phyloP scores from a whole-genome alignment of 139 green algal species.

The Pseudopediastrum boryanum region DNA sequence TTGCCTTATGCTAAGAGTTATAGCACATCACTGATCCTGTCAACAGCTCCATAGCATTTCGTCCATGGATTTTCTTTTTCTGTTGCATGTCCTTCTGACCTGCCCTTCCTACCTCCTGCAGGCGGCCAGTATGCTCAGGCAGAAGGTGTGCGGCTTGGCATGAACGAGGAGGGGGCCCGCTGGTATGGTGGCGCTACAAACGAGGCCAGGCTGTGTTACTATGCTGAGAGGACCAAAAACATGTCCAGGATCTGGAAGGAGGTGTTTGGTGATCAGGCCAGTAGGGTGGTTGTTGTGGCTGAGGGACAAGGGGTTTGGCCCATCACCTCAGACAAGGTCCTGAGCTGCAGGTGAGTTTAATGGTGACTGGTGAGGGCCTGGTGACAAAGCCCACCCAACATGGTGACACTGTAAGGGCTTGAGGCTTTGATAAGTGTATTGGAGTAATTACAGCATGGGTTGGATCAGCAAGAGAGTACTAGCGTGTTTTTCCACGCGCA shows the following conservation, averaged over 20 bases:
- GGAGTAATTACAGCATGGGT: too few species aligned
- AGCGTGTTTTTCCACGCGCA: too few species aligned
- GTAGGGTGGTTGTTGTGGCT: constrained; percentile 30
- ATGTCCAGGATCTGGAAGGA: constrained; percentile 35
- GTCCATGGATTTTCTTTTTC: too few species aligned
- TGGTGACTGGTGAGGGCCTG: too few species aligned
- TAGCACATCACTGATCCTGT: too few species aligned
- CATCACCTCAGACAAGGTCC: constrained; percentile 35
- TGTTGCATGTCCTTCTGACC: too few species aligned
- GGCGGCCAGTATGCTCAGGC: constrained; percentile 38
- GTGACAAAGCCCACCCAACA: too few species aligned
- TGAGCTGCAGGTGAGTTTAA: constrained; percentile 22
- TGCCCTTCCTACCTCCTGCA: too few species aligned
- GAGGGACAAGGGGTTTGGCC: constrained; percentile 37
- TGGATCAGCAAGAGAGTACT: too few species aligned
- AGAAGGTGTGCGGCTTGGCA: constrained; percentile 21
- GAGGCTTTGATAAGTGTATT: too few species aligned
- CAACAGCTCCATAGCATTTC: too few species aligned
- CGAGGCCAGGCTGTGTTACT: constrained; percentile 39
- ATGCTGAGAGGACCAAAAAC: constrained; percentile 25
- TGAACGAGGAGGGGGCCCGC: constrained; percentile 15
- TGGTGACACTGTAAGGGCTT: too few species aligned
- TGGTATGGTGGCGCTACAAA: constrained; percentile 23
- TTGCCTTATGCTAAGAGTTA: background rate
- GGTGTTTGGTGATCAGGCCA: constrained; percentile 4